Base-by-base conservation (phyloP, 1,139 yeast species). In the Taphrina populina region DNA sequence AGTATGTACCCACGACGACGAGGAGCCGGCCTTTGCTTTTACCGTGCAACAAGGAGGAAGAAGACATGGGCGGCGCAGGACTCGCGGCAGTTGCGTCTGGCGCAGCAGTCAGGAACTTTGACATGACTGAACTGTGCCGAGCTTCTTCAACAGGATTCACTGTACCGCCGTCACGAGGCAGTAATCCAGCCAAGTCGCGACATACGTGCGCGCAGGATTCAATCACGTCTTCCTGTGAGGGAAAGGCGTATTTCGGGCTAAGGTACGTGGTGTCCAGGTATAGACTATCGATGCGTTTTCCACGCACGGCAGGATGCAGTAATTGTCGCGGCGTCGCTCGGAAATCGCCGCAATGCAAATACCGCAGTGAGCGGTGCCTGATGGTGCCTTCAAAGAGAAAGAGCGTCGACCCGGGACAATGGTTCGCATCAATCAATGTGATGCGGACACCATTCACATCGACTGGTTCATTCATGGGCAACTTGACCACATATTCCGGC, bases 381-480 rank as follows among this genome's bases (percentile, higher is more conserved):
- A 73, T 53, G 62, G 63, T 27, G 11, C 83, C 78, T 64, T 83
- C 84, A 63, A 87, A 84, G 15, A 88, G 69, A 60, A 88, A 84
- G 0, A 92, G 78, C 0, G 81, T 88, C 0, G 96, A 87, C 1
- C 98, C 98, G 0, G 97, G 97, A 68, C 98, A 92, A 69, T 92
- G 98, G 63, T 92, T 90, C 0, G 97, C 98, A 61, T 86, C 87
- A 7, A 84, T 70, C 7, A 83, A 73, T 0, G 82, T 77, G 0
- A 87, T 88, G 45, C 75, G 74, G 1, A 87, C 68, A 0, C 81
- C 80, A 1, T 70, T 67, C 1, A 77, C 63, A 20, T 64, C 61
- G 3, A 61, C 60, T 21, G 75, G 65, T 20, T 67, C 67, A 58
- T 81, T 72, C 60, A 78, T 64, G 1, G 76, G 78, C 44, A 84